Evolutionary conservation across 768 basidiomycete genomes (phyloP), one percentile per base, ranked within the genome.

Genomic region (Russula sp.): DNA sequence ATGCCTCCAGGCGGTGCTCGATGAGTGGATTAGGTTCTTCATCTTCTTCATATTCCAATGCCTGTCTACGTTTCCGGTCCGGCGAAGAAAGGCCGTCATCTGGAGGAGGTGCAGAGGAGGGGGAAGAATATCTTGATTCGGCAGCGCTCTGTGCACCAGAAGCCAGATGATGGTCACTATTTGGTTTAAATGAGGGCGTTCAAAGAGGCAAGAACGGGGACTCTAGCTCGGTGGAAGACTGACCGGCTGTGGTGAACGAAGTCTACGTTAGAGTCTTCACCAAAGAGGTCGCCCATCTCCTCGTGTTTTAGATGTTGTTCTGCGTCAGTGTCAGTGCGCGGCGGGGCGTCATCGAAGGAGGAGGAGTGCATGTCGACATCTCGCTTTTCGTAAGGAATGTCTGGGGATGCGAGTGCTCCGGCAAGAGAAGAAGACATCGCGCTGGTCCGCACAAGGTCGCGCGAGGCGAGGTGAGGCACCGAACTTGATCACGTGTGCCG

Each of bases 11-110:
- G 62, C 82, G 78, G 55, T 84, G 80, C 63, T 81, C 82, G 0
- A 83, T 74, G 2, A 80, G 78, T 9, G 84, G 76, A 62, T 83
- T 82, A 5, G 85, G 82, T 65, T 82, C 81, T 13, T 90, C 88
- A 32, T 90, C 89, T 73, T 93, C 92, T 69, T 81, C 75, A 24
- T 94, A 94, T 74, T 94, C 92, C 68, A 94, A 73, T 2, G 84
- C 85, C 70, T 84, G 84, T 67, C 92, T 79, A 48, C 72, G 80
- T 46, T 77, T 76, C 48, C 78, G 81, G 76, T 81, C 89, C 73
- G 74, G 79, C 69, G 83, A 80, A 51, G 89, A 84, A 36, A 91
- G 76, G 20, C 85, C 78, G 57, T 90, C 64, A 30, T 65, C 92
- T n/a, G 83, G 86, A 20, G 69, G 69, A 32, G 66, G 74, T 26